Evolutionary conservation across 371 early-diverging fungal genomes (phyloP).

Genomic region (Mortierella sp.): DNA sequence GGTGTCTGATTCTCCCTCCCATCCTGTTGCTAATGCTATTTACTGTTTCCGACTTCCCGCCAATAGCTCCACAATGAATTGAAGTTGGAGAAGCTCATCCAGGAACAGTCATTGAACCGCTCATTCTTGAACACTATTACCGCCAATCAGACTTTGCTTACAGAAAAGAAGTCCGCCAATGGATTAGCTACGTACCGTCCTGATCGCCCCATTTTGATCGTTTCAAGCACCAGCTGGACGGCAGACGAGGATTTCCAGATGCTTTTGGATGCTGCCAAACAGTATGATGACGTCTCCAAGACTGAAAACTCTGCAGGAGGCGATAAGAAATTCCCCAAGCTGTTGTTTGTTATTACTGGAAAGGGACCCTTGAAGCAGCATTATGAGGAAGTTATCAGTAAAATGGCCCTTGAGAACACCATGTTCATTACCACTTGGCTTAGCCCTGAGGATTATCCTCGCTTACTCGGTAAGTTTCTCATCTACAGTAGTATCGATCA

Average conservation of each 20-base stretch:
- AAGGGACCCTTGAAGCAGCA: constrained; percentile 85
- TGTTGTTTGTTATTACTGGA: constrained; percentile 93
- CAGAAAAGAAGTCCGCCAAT: constrained; percentile 57
- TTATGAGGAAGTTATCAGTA: constrained; percentile 74
- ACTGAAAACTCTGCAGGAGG: constrained; percentile 37
- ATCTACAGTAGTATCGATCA: background rate
- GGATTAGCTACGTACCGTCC: constrained; percentile 55
- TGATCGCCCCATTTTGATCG: constrained; percentile 79
- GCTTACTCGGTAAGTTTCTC: constrained; percentile 71
- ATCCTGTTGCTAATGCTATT: background rate
- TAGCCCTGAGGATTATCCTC: constrained; percentile 84
- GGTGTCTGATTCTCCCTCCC: background rate
- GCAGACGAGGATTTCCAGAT: constrained; percentile 95
- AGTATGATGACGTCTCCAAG: constrained; percentile 67
- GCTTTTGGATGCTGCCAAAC: constrained; percentile 77
- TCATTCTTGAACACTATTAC: constrained; percentile 49
- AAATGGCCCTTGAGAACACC: constrained; percentile 67
- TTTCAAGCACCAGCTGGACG: constrained; percentile 97
- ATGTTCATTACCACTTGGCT: constrained; percentile 88
- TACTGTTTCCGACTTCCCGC: background rate
- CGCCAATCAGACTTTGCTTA: constrained; percentile 60
- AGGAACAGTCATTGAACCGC: constrained; percentile 51
- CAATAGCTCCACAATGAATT: constrained; percentile 57
- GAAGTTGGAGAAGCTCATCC: constrained; percentile 60
- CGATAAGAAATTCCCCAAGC: constrained; percentile 60